Percentiles rank a stretch among this genome's conserved stretches.
Evolutionary conservation across 2,329 filamentous ascomycete species (phyloP).

Genomic region (Botrytis porri): DNA sequence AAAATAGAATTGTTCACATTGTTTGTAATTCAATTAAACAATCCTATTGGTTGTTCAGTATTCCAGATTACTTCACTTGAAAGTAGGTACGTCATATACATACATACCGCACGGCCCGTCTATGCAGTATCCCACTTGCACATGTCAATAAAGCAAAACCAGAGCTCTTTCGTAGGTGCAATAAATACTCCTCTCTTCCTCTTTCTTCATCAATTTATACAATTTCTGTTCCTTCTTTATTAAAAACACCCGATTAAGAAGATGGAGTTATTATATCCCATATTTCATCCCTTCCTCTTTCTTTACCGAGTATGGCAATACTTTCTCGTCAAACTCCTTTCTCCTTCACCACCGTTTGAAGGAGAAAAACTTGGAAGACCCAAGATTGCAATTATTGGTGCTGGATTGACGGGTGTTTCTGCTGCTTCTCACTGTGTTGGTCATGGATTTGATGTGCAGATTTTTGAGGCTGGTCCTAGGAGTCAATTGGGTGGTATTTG

Average conservation of each 20-base stretch:
- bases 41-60: not conserved
- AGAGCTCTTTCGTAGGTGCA: not conserved
- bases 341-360: constrained; percentile 65
- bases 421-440: constrained; percentile 80
- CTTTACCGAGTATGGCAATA: constrained; percentile 65
- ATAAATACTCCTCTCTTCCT: not conserved
- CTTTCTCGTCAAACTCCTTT: constrained; percentile 61
- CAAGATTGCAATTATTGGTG: constrained; percentile 66
- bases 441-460: constrained; percentile 76
- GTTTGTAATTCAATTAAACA: not conserved
- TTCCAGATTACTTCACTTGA: not conserved
- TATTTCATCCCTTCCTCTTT: constrained; percentile 55
- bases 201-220: not conserved
- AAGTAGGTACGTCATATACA: not conserved
- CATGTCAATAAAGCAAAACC: not conserved
- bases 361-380: constrained; percentile 56
- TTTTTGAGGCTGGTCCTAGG: constrained; percentile 70
- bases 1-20: not conserved
- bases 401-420: constrained; percentile 71
- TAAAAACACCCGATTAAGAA: not conserved
- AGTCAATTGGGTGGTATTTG: constrained; percentile 75
- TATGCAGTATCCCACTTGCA: not conserved
- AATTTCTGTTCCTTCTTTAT: not conserved
- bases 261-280: constrained; percentile 36
- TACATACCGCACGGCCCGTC: not conserved